Percentiles rank a stretch among this genome's conserved stretches.
Evolutionary conservation across 352 stramenopile species (phyloP).

Genomic region (Phytophthora megakarya): DNA sequence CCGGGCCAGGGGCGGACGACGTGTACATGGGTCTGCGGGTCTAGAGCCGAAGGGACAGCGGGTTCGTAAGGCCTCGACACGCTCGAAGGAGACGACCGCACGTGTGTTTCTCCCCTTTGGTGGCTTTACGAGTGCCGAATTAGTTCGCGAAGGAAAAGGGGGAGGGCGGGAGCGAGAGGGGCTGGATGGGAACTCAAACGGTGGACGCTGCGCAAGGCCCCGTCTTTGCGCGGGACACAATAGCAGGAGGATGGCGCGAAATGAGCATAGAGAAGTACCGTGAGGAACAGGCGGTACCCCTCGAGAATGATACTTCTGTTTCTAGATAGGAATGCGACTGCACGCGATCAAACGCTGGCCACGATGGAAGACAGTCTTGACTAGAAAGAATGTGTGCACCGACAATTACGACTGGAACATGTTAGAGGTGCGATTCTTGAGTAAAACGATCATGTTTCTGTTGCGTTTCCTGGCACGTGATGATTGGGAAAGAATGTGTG

Average conservation of each 20-base stretch:
- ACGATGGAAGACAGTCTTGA: no score
- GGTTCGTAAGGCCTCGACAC: not conserved
- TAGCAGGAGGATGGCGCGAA: not conserved
- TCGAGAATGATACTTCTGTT: no score
- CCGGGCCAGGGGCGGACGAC: slow-evolving; percentile 60
- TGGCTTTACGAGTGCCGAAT: slow-evolving; percentile 44
- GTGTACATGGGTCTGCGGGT: slow-evolving; percentile 61
- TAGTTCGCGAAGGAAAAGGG: slow-evolving; percentile 31
- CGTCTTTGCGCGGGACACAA: not conserved
- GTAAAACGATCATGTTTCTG: no score
- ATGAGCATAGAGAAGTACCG: not conserved
- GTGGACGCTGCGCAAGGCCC: not conserved
- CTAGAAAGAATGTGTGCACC: no score
- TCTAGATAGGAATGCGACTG: no score
- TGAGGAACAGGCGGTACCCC: not conserved
- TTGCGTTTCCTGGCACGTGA: no score
- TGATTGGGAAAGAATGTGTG: no score
- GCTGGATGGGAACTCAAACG: slow-evolving; percentile 27
- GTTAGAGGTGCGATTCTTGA: no score
- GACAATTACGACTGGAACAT: no score
- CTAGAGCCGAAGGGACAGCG: not conserved
- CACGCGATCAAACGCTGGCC: no score
- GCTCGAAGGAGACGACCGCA: not conserved
- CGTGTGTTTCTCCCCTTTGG: slow-evolving; percentile 22
- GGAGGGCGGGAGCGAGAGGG: slow-evolving; percentile 39